Percentiles rank a stretch among this genome's conserved stretches.
These are phyloP conservation scores for Durio zibethinus DNA, from an alignment of 345 rosid genomes.

Conservation along the genomic window DNA sequence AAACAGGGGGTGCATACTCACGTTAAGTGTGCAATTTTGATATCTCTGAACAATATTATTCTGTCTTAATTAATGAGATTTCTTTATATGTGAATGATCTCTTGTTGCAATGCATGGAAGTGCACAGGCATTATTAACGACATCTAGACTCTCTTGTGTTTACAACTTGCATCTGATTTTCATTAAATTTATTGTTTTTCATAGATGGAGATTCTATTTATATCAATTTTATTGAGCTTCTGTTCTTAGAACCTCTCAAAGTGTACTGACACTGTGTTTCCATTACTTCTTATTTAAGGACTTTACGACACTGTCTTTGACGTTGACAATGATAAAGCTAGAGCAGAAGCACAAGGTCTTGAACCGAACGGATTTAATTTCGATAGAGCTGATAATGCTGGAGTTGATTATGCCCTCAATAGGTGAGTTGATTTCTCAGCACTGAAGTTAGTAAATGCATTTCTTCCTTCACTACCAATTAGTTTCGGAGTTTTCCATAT, in stretches of 20 bases:
- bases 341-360: slow-evolving; percentile 72
- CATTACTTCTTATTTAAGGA: slow-evolving; percentile 40
- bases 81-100: background rate
- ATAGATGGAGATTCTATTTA: background rate
- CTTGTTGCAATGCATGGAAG: background rate
- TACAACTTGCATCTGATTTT: background rate
- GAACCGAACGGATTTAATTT: slow-evolving; percentile 94
- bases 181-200: background rate
- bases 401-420: slow-evolving; percentile 80
- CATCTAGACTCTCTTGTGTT: background rate
- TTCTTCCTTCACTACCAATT: background rate
- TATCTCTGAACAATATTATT: slow-evolving; percentile 3
- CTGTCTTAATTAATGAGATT: background rate
- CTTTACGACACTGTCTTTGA: slow-evolving; percentile 91
- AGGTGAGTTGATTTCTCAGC: slow-evolving; percentile 43
- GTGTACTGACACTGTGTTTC: slow-evolving; percentile 16
- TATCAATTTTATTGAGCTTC: background rate
- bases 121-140: background rate
- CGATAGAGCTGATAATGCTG: slow-evolving; percentile 79
- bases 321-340: slow-evolving; percentile 80
- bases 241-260: background rate
- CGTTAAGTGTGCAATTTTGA: background rate
- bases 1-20: slow-evolving; percentile 71
- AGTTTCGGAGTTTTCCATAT: background rate
- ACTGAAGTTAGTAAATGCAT: background rate